Base-by-base conservation (phyloP, 352 stramenopile genomes). In the Phytophthora foliorum region DNA sequence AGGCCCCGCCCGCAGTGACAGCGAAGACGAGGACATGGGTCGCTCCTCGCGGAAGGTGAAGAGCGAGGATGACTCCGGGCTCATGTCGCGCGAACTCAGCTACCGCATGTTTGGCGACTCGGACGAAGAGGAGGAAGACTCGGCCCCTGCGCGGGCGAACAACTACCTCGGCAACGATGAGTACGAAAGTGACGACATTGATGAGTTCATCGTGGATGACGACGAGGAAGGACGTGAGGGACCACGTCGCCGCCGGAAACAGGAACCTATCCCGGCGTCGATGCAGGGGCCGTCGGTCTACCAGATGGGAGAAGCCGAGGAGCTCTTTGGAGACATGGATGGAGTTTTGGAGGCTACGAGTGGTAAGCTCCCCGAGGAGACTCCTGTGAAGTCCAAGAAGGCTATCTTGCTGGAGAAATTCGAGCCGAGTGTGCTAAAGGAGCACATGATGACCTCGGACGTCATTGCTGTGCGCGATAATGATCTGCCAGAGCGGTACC, bases 121-220 rank as follows among this genome's bases (percentile, higher is more conserved):
- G 22, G 88, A 95, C 65, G 89, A 97, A 32, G 90, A 97, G 54
- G 89, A 97, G 64, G 89, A 96, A 31, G 82, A 93, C 34, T 87
- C 82, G 29, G 84, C 78, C 0, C 84, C 85, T 0, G 77, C 84
- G 21, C 77, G 83, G 17, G 84, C 81, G 44, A 89, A 82, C 59
- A 94, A 94, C 59, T 97, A 94, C 61, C 64, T 94, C 3, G 90
- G 89, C 44, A 92, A 92, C 27, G 86, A 95, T 39, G 90, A 97
- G 57, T 97, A 96, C 69, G 89, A 95, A 70, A 96, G 88, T 63
- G 90, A 97, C 44, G 88, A 95, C 38, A 94, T 95, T 60, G 90
- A 96, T 45, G 90, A 95, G 55, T 97, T 97, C 38, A 97, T 97
- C 41, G 90, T 97, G 11, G 89, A 95, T 44, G 90, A 97, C 46